phyloP scores from a whole-genome alignment of 257 asterid species.

The Rhazya stricta region DNA sequence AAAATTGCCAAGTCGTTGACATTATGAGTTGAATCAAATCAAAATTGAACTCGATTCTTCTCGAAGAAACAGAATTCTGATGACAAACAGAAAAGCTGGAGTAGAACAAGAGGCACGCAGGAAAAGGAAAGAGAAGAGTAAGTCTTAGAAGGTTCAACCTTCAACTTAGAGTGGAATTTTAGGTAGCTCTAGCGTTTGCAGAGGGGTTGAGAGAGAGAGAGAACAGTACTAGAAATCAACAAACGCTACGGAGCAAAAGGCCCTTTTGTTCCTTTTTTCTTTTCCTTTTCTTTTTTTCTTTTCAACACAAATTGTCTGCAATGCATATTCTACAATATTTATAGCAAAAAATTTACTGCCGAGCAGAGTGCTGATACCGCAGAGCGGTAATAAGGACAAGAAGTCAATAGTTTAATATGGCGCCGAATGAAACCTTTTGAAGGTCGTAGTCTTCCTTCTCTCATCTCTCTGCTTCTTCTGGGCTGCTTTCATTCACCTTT shows the following conservation, averaged over 20 bases:
- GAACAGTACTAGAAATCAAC: background rate
- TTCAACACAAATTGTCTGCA: background rate
- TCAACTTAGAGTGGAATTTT: conserved; percentile 41
- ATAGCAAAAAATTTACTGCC: conserved; percentile 5
- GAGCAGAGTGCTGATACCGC: background rate
- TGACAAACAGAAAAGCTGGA: background rate
- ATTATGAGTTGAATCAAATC: conserved; percentile 24
- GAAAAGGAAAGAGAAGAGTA: conserved; percentile 19
- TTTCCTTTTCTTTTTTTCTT: background rate
- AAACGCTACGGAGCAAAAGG: conserved; percentile 1
- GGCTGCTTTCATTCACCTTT: background rate
- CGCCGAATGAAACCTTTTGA: conserved; percentile 28
- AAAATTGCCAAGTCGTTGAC: background rate
- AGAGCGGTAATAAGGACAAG: background rate
- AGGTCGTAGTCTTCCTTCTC: conserved; percentile 22
- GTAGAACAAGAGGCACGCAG: background rate
- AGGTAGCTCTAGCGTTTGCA: conserved; percentile 25
- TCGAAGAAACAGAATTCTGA: conserved; percentile 13
- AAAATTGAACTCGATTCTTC: conserved; percentile 16
- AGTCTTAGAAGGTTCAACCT: conserved; percentile 31
- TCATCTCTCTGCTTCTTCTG: conserved; percentile 2
- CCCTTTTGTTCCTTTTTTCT: background rate
- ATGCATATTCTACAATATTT: background rate
- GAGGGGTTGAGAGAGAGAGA: background rate
- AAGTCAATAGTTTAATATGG: conserved; percentile 11